Evolutionary conservation across 148 eudicot species (phyloP), one percentile per base, ranked within the genome.

Genomic region (Beta vulgaris): DNA sequence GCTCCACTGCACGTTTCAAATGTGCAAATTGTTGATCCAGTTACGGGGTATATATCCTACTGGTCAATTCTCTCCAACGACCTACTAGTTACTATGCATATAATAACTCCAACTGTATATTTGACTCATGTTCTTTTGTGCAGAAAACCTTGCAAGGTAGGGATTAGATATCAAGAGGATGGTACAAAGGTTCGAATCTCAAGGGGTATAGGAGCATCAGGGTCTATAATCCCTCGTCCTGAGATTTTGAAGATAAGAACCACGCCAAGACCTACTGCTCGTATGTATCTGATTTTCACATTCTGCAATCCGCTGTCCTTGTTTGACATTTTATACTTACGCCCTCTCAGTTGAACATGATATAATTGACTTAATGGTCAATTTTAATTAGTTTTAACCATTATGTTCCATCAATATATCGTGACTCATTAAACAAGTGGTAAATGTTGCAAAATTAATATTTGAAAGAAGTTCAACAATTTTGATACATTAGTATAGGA

Each of bases 1-100:
- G 97, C 98, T 76, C 98, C 98, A 55, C 86, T 93, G 51, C 98
- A 94, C 86, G 95, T 86, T 62, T 94, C 98, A 73, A 94, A 94
- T 84, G 91, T 94, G 61, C 97, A 94, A 83, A 88, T 91, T 76
- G 53, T 94, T 73, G 98, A 93, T 76, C 98, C 97, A 72, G 90
- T 88, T 48, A 88, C 98, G n/a, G 87, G 88, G 98, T 93, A 86
- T 68, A n/a, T n/a, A 74, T 28, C 51, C 39, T 59, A 34, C 51
- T 80, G 48, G 57, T 55, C 73, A 28, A 32, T 59, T 70, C 26
- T 65, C 57, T 29, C 31, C 12, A 64, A 64, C 34, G 69, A 65
- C 53, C 21, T 34, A 29, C 21, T 53, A 2, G 13, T 51, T 23
- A 2, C 21, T 40, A 15, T 59, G 35, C 18, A 53, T 67, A 67